Base-by-base conservation (phyloP, 2,329 filamentous ascomycete species). In the Arthrobotrys megalospora region DNA sequence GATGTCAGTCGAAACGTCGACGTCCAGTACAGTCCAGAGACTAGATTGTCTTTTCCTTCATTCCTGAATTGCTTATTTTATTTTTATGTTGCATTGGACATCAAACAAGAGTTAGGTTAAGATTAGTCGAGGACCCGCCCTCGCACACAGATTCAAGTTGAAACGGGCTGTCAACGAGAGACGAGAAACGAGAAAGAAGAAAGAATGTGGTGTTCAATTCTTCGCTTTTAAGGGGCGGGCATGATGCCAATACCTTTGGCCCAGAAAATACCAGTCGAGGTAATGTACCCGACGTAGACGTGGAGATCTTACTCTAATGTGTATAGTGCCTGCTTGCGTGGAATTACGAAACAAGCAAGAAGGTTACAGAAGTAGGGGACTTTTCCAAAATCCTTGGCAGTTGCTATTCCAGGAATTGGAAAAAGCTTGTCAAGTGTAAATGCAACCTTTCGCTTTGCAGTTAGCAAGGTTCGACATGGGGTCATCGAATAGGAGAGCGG, bases 401-500 rank as follows among this genome's bases (percentile, higher is more conserved):
- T 69, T 77, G 50, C 75, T 71, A 72, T 78, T 78, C 62, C 67
- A 52, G 67, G 67, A 34, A 66, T 60, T 60, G 21, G 53, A 41
- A 45, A 65, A 73, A 66, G 60, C 60, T 66, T 63, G 68, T 64
- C 58, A 38, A 24, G 16, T 62, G 45, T 53, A 48, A 43, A 69
- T 67, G 73, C 67, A 50, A 68, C 71, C 72, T 65, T 66, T 45
- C 66, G 52, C 60, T 71, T 67, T 55, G 12, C 67, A 38, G 67
- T 55, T 64, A 64, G 58, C 52, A 6, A 41, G 2, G 5, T 28
- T 28, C 24, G 24, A 28, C 24, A 28, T 28, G 24, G 32, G 16
- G 21, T 38, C 14, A 36, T 38, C 24, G 52, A 38, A 58, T 38
- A 21, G 6, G 19, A 36, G 10, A 34, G 2, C 14, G 6, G 14